Evolutionary conservation across 306 rosid species (phyloP).

Genomic region (Rosa rugosa): DNA sequence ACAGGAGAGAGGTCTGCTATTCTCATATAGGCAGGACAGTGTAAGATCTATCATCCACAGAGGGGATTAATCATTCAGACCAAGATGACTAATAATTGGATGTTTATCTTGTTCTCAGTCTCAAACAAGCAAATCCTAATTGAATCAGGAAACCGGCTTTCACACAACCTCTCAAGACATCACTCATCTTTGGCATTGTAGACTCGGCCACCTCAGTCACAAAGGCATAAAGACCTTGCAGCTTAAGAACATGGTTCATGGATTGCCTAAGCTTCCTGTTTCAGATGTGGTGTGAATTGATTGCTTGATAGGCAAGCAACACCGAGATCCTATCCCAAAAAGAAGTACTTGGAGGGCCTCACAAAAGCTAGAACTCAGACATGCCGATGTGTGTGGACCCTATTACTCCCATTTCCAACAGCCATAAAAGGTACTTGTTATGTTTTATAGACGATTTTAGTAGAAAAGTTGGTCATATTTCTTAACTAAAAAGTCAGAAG

Average conservation of each 20-base stretch:
- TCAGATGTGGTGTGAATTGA: too few relatives aligned
- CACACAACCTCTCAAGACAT: background rate
- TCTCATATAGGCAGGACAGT: background rate
- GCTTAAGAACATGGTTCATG: too few relatives aligned
- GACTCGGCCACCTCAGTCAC: background rate
- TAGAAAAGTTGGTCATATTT: background rate
- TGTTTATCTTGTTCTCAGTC: background rate
- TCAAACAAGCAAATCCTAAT: too few relatives aligned
- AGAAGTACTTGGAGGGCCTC: too few relatives aligned
- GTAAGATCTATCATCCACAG: constrained; percentile 7
- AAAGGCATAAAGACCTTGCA: too few relatives aligned
- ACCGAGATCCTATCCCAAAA: background rate
- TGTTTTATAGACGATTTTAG: background rate
- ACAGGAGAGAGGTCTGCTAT: background rate
- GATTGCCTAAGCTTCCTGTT: too few relatives aligned
- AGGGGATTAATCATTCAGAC: background rate
- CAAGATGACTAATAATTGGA: background rate
- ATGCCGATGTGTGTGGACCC: background rate
- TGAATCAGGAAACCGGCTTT: too few relatives aligned
- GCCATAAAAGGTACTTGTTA: background rate
- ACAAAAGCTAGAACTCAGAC: background rate
- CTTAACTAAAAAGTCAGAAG: background rate
- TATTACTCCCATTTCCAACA: background rate
- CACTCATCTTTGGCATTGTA: background rate
- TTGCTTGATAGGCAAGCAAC: too few relatives aligned